phyloP scores from a whole-genome alignment of 345 rosid species.

The Euphorbia peplus region DNA sequence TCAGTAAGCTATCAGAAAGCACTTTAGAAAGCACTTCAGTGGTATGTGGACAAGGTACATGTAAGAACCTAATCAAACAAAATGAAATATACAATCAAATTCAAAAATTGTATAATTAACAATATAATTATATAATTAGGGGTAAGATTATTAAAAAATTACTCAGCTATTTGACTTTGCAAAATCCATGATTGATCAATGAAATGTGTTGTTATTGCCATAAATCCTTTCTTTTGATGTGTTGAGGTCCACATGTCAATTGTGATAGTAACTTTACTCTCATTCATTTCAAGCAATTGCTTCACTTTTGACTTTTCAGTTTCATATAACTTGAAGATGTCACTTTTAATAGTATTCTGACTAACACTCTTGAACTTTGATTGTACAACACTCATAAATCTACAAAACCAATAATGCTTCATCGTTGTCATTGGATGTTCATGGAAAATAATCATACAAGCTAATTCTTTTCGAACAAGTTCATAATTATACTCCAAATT shows the following conservation, averaged over 20 bases:
- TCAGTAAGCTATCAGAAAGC: not conserved
- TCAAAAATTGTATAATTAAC: not conserved
- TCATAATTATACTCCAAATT: too few species aligned
- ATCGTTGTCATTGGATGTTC: not conserved
- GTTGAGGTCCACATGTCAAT: not conserved
- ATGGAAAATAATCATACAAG: not conserved
- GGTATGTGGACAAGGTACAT: not conserved
- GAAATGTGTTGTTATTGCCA: constrained; percentile 10
- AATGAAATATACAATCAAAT: not conserved
- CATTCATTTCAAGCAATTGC: not conserved
- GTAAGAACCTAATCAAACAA: not conserved
- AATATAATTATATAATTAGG: not conserved
- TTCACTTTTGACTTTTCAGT: not conserved
- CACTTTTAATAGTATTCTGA: too few species aligned
- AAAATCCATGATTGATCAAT: not conserved
- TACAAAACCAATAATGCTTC: not conserved
- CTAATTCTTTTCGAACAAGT: not conserved
- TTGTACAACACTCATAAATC: too few species aligned
- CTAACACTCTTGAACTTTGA: not conserved
- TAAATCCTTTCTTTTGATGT: not conserved
- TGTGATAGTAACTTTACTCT: not conserved
- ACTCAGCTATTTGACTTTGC: not conserved
- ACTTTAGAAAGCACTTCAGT: not conserved
- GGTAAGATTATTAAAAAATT: too few species aligned
- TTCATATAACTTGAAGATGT: not conserved